A percentile compares a stretch with the other conserved stretches of the same genome.
These are phyloP conservation scores for Termitomyces sp. DNA, from an alignment of 768 basidiomycete genomes.

Conservation along the genomic window DNA sequence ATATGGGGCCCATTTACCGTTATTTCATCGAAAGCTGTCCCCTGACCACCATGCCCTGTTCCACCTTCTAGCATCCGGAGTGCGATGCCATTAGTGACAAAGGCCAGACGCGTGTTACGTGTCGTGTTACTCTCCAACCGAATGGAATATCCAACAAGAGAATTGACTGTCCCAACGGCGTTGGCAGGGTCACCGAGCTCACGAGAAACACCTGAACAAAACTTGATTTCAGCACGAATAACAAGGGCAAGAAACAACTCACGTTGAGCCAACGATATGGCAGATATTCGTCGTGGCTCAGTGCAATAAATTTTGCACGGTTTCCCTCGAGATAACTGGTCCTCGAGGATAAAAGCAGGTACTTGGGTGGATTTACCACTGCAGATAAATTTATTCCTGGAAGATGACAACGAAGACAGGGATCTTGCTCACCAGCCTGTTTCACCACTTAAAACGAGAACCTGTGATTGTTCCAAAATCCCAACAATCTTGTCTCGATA, in stretches of 20 bases:
- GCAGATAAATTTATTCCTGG: slow-evolving; percentile 6
- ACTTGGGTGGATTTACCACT: slow-evolving; percentile 98
- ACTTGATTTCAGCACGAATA: slow-evolving; percentile 4
- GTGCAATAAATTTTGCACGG: slow-evolving; percentile 93
- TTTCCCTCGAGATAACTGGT: slow-evolving; percentile 75
- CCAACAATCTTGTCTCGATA: slow-evolving; percentile 73
- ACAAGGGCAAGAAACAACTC: slow-evolving; percentile 12
- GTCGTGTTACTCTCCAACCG: slow-evolving; percentile 86
- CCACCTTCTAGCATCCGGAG: slow-evolving; percentile 95
- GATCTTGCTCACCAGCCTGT: slow-evolving; percentile 34
- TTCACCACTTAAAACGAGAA: slow-evolving; percentile 75
- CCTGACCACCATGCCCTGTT: slow-evolving; percentile 61
- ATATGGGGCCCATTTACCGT: slow-evolving; percentile 51
- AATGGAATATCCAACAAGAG: slow-evolving; percentile 93
- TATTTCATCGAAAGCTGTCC: slow-evolving; percentile 89
- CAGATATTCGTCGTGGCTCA: slow-evolving; percentile 93
- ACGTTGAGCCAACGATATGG: slow-evolving; percentile 92
- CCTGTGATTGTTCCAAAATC: slow-evolving; percentile 69
- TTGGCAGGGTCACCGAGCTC: slow-evolving; percentile 87
- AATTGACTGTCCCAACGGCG: slow-evolving; percentile 69
- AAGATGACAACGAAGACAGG: neutral
- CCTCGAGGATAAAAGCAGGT: slow-evolving; percentile 90
- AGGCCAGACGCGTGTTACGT: slow-evolving; percentile 73
- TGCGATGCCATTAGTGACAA: slow-evolving; percentile 93
- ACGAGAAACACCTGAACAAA: slow-evolving; percentile 61